Evolutionary conservation across 441 rosid genomes (phyloP).

Genomic region (Adansonia madagascariensis): DNA sequence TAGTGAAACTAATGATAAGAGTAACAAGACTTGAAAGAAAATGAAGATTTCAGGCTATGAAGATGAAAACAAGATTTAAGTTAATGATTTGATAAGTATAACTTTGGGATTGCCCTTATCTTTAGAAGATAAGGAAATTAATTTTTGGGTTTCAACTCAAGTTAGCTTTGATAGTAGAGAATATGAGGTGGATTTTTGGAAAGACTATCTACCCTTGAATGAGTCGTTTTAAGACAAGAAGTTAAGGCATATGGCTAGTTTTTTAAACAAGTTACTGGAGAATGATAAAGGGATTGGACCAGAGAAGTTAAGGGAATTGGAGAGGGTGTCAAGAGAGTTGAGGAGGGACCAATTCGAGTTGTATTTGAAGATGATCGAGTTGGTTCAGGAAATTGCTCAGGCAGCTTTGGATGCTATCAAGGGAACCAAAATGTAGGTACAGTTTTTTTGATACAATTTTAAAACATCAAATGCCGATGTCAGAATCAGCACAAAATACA

Average conservation of each 20-base stretch:
- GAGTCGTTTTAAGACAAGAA: constrained; percentile 24
- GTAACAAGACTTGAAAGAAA: not conserved
- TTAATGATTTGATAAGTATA: not conserved
- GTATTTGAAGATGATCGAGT: constrained; percentile 34
- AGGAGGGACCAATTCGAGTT: constrained; percentile 33
- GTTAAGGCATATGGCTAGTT: not conserved
- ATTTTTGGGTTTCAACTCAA: not conserved
- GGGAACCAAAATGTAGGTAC: not conserved
- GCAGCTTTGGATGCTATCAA: constrained; percentile 29
- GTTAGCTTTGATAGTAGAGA: not conserved
- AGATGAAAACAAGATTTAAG: not conserved
- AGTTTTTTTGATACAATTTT: not conserved
- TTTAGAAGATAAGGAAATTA: not conserved
- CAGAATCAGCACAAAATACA: too few relatives aligned
- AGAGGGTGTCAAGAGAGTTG: constrained; percentile 29
- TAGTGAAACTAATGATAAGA: constrained; percentile 11
- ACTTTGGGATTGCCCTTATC: not conserved
- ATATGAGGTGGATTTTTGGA: not conserved
- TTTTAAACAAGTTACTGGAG: constrained; percentile 5
- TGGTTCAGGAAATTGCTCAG: constrained; percentile 36
- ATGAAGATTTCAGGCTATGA: not conserved
- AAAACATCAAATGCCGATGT: too few relatives aligned
- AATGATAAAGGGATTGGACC: constrained; percentile 22
- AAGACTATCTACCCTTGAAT: constrained; percentile 31
- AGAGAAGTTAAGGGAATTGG: constrained; percentile 32